Evolutionary conservation across 306 rosid species (phyloP).

Genomic region (Alnus glutinosa): DNA sequence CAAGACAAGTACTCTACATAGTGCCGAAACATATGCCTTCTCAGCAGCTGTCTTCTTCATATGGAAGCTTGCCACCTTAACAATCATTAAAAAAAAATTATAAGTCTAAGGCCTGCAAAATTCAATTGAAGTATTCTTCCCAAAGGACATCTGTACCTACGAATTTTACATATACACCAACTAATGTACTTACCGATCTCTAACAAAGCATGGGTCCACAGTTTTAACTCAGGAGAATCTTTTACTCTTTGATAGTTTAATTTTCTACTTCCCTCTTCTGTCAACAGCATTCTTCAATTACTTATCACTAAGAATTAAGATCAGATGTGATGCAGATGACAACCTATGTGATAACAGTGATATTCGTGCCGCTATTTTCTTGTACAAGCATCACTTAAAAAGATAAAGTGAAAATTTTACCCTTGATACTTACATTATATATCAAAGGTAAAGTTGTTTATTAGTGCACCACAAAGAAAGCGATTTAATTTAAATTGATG

Average conservation of each 20-base stretch:
- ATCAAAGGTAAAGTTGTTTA: no score
- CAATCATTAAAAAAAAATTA: slow-evolving; percentile 20
- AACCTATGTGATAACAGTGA: neutral
- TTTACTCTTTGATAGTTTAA: neutral
- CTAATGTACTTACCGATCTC: neutral
- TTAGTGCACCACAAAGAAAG: no score
- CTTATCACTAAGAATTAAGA: neutral
- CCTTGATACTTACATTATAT: no score
- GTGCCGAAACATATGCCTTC: slow-evolving; percentile 73
- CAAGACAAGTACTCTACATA: slow-evolving; percentile 63
- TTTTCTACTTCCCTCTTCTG: no score
- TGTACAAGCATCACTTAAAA: no score
- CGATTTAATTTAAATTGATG: no score
- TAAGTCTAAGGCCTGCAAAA: slow-evolving; percentile 24
- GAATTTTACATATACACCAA: neutral
- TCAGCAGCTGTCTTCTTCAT: slow-evolving; percentile 80
- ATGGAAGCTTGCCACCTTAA: slow-evolving; percentile 66
- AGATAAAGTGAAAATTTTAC: no score
- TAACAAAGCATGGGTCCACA: neutral
- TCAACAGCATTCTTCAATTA: neutral
- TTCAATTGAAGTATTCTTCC: neutral
- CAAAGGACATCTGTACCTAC: neutral
- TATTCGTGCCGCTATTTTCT: neutral
- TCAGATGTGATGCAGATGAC: neutral
- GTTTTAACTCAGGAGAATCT: neutral